phyloP scores from a whole-genome alignment of 176 grass and related monocot species.

The Alloteropsis semialata region DNA sequence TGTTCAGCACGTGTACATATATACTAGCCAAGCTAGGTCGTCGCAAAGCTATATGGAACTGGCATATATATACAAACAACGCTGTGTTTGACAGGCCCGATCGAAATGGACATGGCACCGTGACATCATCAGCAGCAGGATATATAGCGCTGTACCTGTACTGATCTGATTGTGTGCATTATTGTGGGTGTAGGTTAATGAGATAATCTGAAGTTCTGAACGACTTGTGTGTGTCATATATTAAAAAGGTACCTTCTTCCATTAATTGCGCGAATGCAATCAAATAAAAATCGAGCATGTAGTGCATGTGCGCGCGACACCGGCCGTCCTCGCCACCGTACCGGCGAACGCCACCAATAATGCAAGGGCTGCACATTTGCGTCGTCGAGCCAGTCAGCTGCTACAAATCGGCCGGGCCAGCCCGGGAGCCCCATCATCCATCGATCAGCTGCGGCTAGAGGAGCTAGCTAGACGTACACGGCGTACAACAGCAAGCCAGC shows the following conservation, averaged over 20 bases:
- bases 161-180: too few relatives aligned
- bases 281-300: neutral
- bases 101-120: neutral
- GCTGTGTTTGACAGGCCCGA: neutral
- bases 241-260: neutral
- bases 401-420: neutral
- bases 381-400: neutral
- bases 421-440: neutral
- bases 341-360: neutral
- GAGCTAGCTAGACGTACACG: too few relatives aligned
- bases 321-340: neutral
- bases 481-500: too few relatives aligned
- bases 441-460: neutral
- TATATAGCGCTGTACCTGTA: too few relatives aligned
- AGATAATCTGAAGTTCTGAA: neutral
- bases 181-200: too few relatives aligned
- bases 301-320: neutral
- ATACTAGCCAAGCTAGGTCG: neutral
- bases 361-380: neutral
- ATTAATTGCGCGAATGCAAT: neutral
- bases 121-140: neutral
- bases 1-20: neutral
- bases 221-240: neutral
- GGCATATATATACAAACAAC: neutral
- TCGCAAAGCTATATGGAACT: neutral